These are phyloP conservation scores for Saksenaea vasiformis DNA, from an alignment of 371 early-diverging fungal species.

Conservation along the genomic window DNA sequence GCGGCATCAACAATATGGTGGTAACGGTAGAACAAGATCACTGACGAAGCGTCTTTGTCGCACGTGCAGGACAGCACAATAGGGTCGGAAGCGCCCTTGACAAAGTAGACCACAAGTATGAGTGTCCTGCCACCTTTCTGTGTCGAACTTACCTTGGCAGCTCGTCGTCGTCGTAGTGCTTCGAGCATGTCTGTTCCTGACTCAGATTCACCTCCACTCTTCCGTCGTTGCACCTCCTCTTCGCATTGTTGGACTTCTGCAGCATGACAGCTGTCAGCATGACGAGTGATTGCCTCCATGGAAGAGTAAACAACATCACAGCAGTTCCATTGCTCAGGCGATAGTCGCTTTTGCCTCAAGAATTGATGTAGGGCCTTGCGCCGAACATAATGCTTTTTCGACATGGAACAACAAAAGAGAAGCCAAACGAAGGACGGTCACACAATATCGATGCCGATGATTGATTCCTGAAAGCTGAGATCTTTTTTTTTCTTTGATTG, in stretches of 20 bases:
- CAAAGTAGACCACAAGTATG: background rate
- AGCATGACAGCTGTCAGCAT: conserved; percentile 9
- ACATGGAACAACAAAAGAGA: background rate
- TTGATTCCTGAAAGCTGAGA: too few relatives aligned
- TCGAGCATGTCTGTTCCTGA: background rate
- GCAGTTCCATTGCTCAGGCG: conserved; percentile 7
- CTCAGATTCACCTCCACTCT: background rate
- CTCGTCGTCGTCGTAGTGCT: conserved; percentile 14
- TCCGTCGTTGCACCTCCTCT: conserved; percentile 1
- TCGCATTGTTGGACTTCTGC: conserved; percentile 10
- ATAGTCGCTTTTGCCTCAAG: background rate
- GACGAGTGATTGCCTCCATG: conserved; percentile 17
- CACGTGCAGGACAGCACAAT: conserved; percentile 38
- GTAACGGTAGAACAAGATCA: conserved; percentile 69
- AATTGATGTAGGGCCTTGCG: background rate
- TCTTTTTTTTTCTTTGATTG: too few relatives aligned
- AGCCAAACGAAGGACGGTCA: background rate
- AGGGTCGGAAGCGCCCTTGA: conserved; percentile 46
- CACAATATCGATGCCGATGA: too few relatives aligned
- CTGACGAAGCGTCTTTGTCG: conserved; percentile 26
- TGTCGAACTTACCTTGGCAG: conserved; percentile 20
- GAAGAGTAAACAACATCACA: conserved; percentile 11
- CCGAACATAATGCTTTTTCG: background rate
- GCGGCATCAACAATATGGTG: conserved; percentile 38
- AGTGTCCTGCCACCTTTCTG: background rate